phyloP scores from a whole-genome alignment of 208 protist genomes.

The Leishmania braziliensis region DNA sequence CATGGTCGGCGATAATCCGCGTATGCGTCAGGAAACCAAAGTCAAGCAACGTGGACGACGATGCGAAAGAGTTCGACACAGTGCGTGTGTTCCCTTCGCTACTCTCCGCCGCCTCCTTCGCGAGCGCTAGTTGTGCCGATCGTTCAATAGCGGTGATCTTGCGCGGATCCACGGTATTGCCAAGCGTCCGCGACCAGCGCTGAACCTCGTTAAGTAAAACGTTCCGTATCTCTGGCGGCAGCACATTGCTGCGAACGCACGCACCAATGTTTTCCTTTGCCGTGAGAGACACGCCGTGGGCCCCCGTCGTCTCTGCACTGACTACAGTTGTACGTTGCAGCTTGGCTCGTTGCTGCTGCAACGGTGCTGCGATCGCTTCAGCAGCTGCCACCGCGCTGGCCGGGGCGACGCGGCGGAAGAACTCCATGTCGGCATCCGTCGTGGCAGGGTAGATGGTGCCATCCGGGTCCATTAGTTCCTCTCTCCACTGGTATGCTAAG shows the following conservation, averaged over 20 bases:
- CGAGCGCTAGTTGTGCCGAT: slow-evolving; percentile 9
- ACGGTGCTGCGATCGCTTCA: slow-evolving; percentile 3
- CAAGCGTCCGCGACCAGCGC: slow-evolving; percentile 48
- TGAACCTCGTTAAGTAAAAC: slow-evolving; percentile 68
- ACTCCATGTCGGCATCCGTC: slow-evolving; percentile 71
- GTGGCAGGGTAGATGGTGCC: slow-evolving; percentile 54
- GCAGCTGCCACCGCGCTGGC: slow-evolving; percentile 18
- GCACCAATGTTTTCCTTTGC: slow-evolving; percentile 72
- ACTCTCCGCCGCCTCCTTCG: not conserved
- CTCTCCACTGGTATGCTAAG: slow-evolving; percentile 81
- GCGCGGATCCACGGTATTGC: slow-evolving; percentile 57
- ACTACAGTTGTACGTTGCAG: too few species aligned
- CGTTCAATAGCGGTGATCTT: slow-evolving; percentile 42
- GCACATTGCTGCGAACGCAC: slow-evolving; percentile 31
- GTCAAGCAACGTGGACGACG: slow-evolving; percentile 8
- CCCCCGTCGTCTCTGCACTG: not conserved
- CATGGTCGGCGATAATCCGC: slow-evolving; percentile 78
- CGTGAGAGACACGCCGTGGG: slow-evolving; percentile 32
- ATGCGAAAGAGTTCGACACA: not conserved
- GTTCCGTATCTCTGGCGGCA: slow-evolving; percentile 44
- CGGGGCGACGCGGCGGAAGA: slow-evolving; percentile 56
- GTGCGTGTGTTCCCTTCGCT: not conserved
- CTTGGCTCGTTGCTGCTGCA: not conserved
- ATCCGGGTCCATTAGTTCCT: slow-evolving; percentile 83
- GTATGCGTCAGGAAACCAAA: slow-evolving; percentile 43